Conservation (phyloP, 768 basidiomycete species). For the Boletus tylopilopsis region DNA sequence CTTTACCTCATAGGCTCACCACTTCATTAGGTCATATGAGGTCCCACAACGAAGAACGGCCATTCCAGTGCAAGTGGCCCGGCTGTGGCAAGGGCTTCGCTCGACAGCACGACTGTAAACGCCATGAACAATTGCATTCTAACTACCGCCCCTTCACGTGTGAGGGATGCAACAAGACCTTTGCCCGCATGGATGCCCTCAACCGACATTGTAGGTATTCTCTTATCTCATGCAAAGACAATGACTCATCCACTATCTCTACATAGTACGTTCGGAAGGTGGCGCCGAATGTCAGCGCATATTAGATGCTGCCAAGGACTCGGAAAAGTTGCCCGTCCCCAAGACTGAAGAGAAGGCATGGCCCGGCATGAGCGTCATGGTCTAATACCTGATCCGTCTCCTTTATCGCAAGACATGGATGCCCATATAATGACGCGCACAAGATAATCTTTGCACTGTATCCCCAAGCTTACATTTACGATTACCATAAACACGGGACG, state of each 20-base stretch:
- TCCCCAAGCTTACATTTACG: slow-evolving; percentile 7
- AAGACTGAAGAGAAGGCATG: slow-evolving; percentile 34
- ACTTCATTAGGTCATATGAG: slow-evolving; percentile 73
- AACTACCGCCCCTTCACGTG: slow-evolving; percentile 92
- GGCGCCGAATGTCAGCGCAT: slow-evolving; percentile 67
- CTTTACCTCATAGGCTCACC: slow-evolving; percentile 11
- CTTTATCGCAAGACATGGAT: slow-evolving; percentile 15
- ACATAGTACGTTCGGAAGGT: slow-evolving; percentile 72
- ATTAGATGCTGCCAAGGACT: slow-evolving; percentile 33
- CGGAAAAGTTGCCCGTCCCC: slow-evolving; percentile 19
- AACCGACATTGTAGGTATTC: slow-evolving; percentile 80
- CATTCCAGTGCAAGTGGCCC: slow-evolving; percentile 93
- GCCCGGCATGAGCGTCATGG: slow-evolving; percentile 32
- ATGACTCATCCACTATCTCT: neutral
- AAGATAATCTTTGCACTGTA: slow-evolving; percentile 20
- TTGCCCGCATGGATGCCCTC: slow-evolving; percentile 92
- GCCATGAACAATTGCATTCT: slow-evolving; percentile 92
- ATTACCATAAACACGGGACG: slow-evolving; percentile 29
- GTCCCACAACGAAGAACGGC: slow-evolving; percentile 92
- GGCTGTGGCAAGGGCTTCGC: slow-evolving; percentile 94
- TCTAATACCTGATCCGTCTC: slow-evolving; percentile 18
- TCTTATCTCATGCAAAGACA: neutral
- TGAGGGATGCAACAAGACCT: slow-evolving; percentile 89
- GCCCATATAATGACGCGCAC: slow-evolving; percentile 24
- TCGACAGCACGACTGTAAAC: slow-evolving; percentile 93